phyloP scores from a whole-genome alignment of 495 filamentous ascomycete species.

The Aspergillus mulundensis region DNA sequence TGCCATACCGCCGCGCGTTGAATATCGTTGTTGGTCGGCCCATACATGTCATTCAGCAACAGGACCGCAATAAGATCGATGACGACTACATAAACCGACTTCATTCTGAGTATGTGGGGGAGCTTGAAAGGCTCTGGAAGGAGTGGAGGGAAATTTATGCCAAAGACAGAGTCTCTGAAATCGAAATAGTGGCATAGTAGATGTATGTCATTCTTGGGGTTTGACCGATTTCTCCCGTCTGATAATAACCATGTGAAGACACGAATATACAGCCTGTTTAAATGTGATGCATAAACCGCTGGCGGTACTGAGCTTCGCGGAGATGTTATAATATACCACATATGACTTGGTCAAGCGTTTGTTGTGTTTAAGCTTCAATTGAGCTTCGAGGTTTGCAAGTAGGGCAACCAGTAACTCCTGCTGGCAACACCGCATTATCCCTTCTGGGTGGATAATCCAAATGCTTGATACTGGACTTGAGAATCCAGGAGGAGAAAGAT shows the following conservation, averaged over 20 bases:
- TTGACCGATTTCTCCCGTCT: background rate
- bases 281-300: too few species aligned
- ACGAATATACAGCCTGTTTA: background rate
- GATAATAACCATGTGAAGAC: background rate
- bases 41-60: conserved; percentile 61
- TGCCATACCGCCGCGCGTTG: conserved; percentile 85
- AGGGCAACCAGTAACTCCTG: too few species aligned
- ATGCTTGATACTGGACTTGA: too few species aligned
- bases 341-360: too few species aligned
- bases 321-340: too few species aligned
- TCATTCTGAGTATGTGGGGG: conserved; percentile 71
- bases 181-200: conserved; percentile 70
- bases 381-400: too few species aligned
- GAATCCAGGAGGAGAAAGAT: too few species aligned
- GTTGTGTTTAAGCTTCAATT: too few species aligned
- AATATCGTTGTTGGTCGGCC: conserved; percentile 86
- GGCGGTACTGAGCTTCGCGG: too few species aligned
- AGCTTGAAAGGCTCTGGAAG: conserved; percentile 81
- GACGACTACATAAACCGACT: conserved; percentile 73
- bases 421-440: too few species aligned
- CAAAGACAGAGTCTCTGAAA: conserved; percentile 61
- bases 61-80: conserved; percentile 51
- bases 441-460: too few species aligned
- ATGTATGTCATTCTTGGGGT: background rate
- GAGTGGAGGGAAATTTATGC: conserved; percentile 85